Percentiles rank a stretch among this genome's conserved stretches.
Evolutionary conservation across 1,139 yeast genomes (phyloP).

Genomic region (Yueomyces sp.): DNA sequence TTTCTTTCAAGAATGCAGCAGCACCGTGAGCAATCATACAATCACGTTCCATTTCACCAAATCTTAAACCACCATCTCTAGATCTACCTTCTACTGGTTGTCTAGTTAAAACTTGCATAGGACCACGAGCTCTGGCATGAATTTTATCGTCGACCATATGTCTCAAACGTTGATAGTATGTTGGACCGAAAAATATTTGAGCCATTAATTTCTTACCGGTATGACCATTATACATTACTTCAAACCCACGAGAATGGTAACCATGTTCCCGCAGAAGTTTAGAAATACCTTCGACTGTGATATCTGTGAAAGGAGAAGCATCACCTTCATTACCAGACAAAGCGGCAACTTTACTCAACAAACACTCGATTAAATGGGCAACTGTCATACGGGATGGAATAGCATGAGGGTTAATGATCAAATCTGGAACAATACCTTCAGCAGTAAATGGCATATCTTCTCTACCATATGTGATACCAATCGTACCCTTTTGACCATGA

Average conservation of each 20-base stretch:
- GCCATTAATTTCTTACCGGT: constrained; percentile 97
- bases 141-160: constrained; percentile 99
- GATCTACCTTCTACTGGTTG: constrained; percentile 99
- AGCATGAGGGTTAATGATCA: constrained; percentile 96
- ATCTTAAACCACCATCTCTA: constrained; percentile 98
- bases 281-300: constrained; percentile 94
- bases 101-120: constrained; percentile 93
- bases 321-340: constrained; percentile 96
- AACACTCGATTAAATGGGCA: constrained; percentile 97
- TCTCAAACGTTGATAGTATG: constrained; percentile 94
- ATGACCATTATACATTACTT: constrained; percentile 96
- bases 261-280: constrained; percentile 88
- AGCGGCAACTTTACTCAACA: constrained; percentile 88
- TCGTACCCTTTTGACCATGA: constrained; percentile 99
- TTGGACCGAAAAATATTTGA: constrained; percentile 96
- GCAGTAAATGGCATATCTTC: constrained; percentile 99
- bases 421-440: constrained; percentile 94
- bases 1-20: constrained; percentile 91
- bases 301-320: constrained; percentile 96
- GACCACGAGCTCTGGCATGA: constrained; percentile 99
- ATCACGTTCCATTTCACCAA: constrained; percentile 99
- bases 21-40: constrained; percentile 99
- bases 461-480: constrained; percentile 96
- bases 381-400: constrained; percentile 99
- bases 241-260: constrained; percentile 96